Percentiles rank a stretch among this genome's conserved stretches.
Evolutionary conservation across 2,329 filamentous ascomycete genomes (phyloP).

Genomic region (Sclerotinia spermophila): DNA sequence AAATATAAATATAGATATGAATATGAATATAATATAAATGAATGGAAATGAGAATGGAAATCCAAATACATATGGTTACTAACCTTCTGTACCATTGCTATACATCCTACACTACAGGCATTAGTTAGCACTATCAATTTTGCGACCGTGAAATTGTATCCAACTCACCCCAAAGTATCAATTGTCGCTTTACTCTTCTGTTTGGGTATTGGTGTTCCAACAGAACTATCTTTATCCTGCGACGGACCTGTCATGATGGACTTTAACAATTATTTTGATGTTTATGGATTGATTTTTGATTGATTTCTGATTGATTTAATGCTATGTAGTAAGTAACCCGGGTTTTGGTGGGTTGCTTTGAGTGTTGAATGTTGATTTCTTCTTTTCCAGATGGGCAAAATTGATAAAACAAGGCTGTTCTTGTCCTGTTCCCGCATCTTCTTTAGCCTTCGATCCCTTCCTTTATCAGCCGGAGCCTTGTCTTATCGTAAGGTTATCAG

Average conservation of each 20-base stretch:
- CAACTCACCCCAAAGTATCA: conserved; percentile 70
- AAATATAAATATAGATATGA: background rate
- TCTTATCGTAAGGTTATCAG: conserved; percentile 12
- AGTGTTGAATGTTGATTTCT: background rate
- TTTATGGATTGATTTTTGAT: conserved; percentile 25
- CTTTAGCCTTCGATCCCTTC: background rate
- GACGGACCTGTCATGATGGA: conserved; percentile 53
- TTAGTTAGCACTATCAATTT: conserved; percentile 22
- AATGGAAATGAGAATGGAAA: too few relatives aligned
- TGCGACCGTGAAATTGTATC: background rate
- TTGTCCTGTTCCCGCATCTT: background rate
- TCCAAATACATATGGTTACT: conserved; percentile 20
- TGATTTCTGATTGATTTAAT: background rate
- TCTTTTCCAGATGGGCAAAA: background rate
- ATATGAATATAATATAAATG: too few relatives aligned
- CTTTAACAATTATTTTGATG: conserved; percentile 1
- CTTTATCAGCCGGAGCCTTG: background rate
- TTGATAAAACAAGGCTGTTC: background rate
- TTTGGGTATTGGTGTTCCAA: conserved; percentile 55
- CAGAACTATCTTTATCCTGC: conserved; percentile 41
- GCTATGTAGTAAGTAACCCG: too few relatives aligned
- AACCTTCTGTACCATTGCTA: conserved; percentile 39
- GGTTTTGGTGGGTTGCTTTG: too few relatives aligned
- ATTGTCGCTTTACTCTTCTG: conserved; percentile 81
- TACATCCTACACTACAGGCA: conserved; percentile 36